phyloP scores from a whole-genome alignment of 352 stramenopile genomes.

The Globisporangium cystogenes region DNA sequence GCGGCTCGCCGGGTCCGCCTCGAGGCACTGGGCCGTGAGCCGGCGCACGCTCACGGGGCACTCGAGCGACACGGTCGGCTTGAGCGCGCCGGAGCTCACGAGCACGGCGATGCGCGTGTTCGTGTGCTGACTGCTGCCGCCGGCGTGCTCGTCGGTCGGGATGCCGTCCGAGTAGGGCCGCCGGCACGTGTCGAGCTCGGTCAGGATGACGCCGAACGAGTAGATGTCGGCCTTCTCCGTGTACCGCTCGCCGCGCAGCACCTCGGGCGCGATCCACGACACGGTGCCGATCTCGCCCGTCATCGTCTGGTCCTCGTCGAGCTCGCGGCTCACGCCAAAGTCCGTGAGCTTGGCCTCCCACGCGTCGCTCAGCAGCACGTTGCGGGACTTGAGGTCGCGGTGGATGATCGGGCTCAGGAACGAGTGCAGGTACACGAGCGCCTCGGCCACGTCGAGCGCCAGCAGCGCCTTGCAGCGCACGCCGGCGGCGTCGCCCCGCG shows the following conservation, averaged over 20 bases:
- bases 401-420: constrained; percentile 69
- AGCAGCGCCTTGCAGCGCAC: constrained; percentile 28
- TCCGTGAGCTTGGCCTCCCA: constrained; percentile 21
- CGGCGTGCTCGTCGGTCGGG: constrained; percentile 9
- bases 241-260: constrained; percentile 22
- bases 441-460: constrained; percentile 42
- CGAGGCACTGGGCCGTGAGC: constrained; percentile 47
- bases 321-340: constrained; percentile 19
- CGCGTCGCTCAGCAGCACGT: constrained; percentile 49
- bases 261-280: constrained; percentile 26
- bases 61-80: constrained; percentile 35
- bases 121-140: constrained; percentile 13
- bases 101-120: constrained; percentile 44
- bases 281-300: constrained; percentile 34
- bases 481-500: background rate
- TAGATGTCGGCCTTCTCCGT: constrained; percentile 26
- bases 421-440: constrained; percentile 46
- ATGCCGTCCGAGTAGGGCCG: constrained; percentile 18
- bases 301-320: constrained; percentile 23
- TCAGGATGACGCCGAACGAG: constrained; percentile 26
- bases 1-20: constrained; percentile 40
- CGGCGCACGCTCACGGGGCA: constrained; percentile 41
- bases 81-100: constrained; percentile 39
- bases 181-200: constrained; percentile 32
- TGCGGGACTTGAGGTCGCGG: constrained; percentile 79